Evolutionary conservation across 257 asterid genomes (phyloP).

Genomic region (Solanum phureja): DNA sequence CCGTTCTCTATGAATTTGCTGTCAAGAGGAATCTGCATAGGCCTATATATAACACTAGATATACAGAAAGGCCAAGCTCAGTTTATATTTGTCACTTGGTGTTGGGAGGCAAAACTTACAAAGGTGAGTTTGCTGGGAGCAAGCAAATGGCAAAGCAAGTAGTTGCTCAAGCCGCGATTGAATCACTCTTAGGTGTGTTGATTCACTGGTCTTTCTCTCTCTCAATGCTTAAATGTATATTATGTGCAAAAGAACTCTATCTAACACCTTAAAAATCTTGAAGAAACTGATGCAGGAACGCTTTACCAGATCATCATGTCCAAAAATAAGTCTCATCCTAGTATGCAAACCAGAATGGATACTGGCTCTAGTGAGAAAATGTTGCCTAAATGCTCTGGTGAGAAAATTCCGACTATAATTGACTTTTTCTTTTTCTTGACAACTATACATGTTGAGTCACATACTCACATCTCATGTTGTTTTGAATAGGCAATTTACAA

Average conservation of each 20-base stretch:
- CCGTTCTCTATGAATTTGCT: constrained; percentile 22
- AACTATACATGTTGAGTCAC: not conserved
- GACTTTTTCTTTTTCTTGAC: not conserved
- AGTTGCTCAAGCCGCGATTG: constrained; percentile 11
- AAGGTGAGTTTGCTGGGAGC: constrained; percentile 16
- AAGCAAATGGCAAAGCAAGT: constrained; percentile 23
- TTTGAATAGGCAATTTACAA: too few relatives aligned
- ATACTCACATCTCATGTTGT: not conserved
- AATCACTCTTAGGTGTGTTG: constrained; percentile 15
- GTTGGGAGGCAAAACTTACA: constrained; percentile 12
- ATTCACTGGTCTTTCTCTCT: not conserved
- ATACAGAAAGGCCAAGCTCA: not conserved
- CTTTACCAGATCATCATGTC: constrained; percentile 14
- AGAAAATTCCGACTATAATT: not conserved
- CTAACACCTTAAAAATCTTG: not conserved
- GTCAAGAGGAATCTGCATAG: constrained; percentile 8
- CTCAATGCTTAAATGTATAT: not conserved
- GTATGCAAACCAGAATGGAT: not conserved
- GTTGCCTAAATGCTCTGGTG: not conserved
- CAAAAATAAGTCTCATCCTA: constrained; percentile 2
- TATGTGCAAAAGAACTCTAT: not conserved
- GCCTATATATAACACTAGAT: constrained; percentile 8
- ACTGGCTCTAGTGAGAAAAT: not conserved
- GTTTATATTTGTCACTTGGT: constrained; percentile 3
- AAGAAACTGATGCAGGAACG: constrained; percentile 17